Conservation (phyloP, 2,329 filamentous ascomycete species). For the Penicillium sp. region DNA sequence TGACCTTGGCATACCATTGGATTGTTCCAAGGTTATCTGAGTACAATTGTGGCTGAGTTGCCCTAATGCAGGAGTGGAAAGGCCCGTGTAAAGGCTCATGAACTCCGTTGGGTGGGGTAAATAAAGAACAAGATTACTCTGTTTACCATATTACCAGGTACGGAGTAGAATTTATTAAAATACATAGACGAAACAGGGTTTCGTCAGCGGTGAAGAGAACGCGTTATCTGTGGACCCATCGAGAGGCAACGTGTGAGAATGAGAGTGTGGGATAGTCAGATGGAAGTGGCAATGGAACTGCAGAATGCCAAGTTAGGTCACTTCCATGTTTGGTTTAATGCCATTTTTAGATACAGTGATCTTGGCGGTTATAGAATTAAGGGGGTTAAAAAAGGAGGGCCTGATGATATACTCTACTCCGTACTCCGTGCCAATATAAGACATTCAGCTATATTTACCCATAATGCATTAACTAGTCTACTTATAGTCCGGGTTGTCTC, state of each 20-base stretch:
- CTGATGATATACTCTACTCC: neutral
- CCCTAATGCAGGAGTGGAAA: constrained; percentile 2
- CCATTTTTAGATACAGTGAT: neutral
- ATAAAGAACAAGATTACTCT: too few relatives aligned
- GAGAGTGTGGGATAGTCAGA: neutral
- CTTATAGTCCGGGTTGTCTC: constrained; percentile 6
- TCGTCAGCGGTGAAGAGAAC: too few relatives aligned
- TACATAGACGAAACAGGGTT: too few relatives aligned
- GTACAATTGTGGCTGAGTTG: neutral
- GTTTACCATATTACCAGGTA: too few relatives aligned
- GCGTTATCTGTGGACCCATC: neutral
- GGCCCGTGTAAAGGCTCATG: neutral
- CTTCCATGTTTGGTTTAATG: neutral
- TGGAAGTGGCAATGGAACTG: neutral
- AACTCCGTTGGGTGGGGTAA: neutral
- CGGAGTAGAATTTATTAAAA: too few relatives aligned
- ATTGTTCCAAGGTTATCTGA: neutral
- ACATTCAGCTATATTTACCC: neutral
- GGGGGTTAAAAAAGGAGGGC: neutral
- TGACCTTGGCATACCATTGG: neutral
- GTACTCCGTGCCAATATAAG: neutral
- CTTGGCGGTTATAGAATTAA: neutral
- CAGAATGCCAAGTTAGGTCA: neutral
- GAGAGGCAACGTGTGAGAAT: neutral
- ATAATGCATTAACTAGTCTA: constrained; percentile 1